These are phyloP conservation scores for Coemansia guatemalensis DNA, from an alignment of 192 early-diverging fungal genomes.

Conservation along the genomic window DNA sequence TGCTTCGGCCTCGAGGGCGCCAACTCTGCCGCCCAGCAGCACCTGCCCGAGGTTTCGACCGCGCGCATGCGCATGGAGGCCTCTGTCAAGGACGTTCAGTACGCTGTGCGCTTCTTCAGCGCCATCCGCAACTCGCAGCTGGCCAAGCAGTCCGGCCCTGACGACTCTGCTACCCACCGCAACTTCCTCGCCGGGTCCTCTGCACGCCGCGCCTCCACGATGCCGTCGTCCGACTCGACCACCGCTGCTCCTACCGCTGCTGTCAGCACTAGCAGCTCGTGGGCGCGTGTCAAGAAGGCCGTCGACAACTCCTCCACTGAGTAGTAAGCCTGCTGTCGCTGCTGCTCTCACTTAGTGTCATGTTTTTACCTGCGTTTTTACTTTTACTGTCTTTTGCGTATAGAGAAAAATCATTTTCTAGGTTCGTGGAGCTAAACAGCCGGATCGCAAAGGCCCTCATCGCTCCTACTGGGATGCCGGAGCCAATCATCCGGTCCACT, in stretches of 20 bases:
- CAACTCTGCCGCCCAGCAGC: conserved; percentile 52
- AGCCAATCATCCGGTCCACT: background rate
- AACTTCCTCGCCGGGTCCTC: conserved; percentile 35
- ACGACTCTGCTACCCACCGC: conserved; percentile 1
- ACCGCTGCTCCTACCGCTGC: conserved; percentile 33
- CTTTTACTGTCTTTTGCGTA: background rate
- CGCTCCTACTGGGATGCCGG: too few relatives aligned
- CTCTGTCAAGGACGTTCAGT: conserved; percentile 44
- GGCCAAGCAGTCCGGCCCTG: conserved; percentile 2
- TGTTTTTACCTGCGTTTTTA: conserved; percentile 4
- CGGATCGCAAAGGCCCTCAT: too few relatives aligned
- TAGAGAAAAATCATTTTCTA: too few relatives aligned
- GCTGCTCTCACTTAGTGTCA: background rate
- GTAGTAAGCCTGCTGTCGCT: conserved; percentile 1
- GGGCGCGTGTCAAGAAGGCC: conserved; percentile 41
- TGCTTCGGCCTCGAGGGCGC: conserved; percentile 56
- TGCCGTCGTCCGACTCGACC: conserved; percentile 24
- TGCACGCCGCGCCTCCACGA: conserved; percentile 18
- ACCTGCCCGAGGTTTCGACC: conserved; percentile 47
- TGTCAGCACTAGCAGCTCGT: conserved; percentile 49
- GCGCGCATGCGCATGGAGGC: conserved; percentile 52
- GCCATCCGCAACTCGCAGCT: conserved; percentile 55
- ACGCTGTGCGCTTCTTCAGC: conserved; percentile 54
- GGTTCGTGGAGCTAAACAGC: too few relatives aligned
- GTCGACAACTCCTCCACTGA: conserved; percentile 23